Percentiles rank a stretch among this genome's conserved stretches.
These are phyloP conservation scores for Tetratostichococcus sp. DNA, from an alignment of 139 green algal genomes.

Conservation along the genomic window DNA sequence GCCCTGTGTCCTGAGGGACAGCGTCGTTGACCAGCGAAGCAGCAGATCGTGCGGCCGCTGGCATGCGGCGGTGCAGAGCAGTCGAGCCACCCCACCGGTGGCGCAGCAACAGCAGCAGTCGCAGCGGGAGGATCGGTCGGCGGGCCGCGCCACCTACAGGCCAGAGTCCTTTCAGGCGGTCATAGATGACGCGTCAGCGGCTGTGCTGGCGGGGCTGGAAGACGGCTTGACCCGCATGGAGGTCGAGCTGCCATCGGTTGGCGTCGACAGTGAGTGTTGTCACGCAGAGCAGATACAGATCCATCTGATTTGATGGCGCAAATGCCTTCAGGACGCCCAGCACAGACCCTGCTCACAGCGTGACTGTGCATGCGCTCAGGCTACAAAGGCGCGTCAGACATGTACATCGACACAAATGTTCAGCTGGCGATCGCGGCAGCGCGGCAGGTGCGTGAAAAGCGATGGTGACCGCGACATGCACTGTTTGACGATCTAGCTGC, in stretches of 20 bases:
- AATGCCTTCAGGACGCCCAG: too few species aligned
- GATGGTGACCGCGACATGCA: neutral
- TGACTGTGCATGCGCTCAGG: slow-evolving; percentile 34
- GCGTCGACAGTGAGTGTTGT: slow-evolving; percentile 52
- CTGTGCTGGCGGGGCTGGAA: slow-evolving; percentile 52
- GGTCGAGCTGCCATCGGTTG: slow-evolving; percentile 85
- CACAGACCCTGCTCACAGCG: too few species aligned
- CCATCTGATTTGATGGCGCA: too few species aligned
- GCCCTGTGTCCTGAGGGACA: too few species aligned
- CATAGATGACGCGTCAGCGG: slow-evolving; percentile 59
- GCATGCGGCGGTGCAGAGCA: neutral
- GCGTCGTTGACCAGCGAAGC: too few species aligned
- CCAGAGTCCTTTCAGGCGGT: slow-evolving; percentile 69
- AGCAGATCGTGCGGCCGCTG: neutral
- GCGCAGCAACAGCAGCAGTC: neutral
- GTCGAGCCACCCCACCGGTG: neutral
- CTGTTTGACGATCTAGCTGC: too few species aligned
- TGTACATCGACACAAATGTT: slow-evolving; percentile 88
- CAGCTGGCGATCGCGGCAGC: slow-evolving; percentile 76
- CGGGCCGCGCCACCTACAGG: slow-evolving; percentile 63
- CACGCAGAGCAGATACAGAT: neutral
- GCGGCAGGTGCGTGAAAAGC: slow-evolving; percentile 30
- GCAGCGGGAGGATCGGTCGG: slow-evolving; percentile 5
- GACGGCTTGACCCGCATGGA: slow-evolving; percentile 70
- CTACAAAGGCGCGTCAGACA: slow-evolving; percentile 81